Percentiles rank a stretch among this genome's conserved stretches.
Evolutionary conservation across 495 filamentous ascomycete genomes (phyloP).

Genomic region (Hypoxylon trugodes): DNA sequence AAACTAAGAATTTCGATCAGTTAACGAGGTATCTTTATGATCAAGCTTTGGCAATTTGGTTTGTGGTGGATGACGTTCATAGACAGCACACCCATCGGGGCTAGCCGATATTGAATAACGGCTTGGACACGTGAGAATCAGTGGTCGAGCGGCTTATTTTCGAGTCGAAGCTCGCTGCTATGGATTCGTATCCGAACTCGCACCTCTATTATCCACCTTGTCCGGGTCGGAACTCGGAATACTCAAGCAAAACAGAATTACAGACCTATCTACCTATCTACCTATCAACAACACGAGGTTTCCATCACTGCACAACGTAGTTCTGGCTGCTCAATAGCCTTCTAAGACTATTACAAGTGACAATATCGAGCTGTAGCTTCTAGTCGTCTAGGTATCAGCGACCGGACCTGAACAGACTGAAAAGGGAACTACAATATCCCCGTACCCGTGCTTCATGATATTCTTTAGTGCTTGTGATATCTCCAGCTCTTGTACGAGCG

Average conservation of each 20-base stretch:
- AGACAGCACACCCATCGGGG: constrained; percentile 10
- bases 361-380: constrained; percentile 4
- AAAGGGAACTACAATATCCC: constrained; percentile 11
- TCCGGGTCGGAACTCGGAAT: not conserved
- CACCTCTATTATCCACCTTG: not conserved
- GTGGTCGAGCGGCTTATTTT: constrained; percentile 4
- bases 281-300: constrained; percentile 10
- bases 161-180: constrained; percentile 4
- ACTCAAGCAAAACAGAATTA: constrained; percentile 15
- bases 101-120: constrained; percentile 19
- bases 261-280: constrained; percentile 1
- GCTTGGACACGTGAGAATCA: constrained; percentile 2
- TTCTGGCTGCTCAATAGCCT: constrained; percentile 1
- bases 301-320: constrained; percentile 15
- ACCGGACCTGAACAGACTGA: constrained; percentile 19
- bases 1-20: constrained; percentile 17
- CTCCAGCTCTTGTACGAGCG: constrained; percentile 24
- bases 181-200: constrained; percentile 9
- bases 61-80: constrained; percentile 9
- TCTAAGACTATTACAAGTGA: constrained; percentile 12
- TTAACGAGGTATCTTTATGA: constrained; percentile 1
- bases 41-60: not conserved
- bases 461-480: constrained; percentile 24
- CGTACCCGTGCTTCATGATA: constrained; percentile 11
- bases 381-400: not conserved